A percentile compares a stretch with the other conserved stretches of the same genome.
Evolutionary conservation across 495 filamentous ascomycete genomes (phyloP).

Genomic region (Trichocladium antarcticum): DNA sequence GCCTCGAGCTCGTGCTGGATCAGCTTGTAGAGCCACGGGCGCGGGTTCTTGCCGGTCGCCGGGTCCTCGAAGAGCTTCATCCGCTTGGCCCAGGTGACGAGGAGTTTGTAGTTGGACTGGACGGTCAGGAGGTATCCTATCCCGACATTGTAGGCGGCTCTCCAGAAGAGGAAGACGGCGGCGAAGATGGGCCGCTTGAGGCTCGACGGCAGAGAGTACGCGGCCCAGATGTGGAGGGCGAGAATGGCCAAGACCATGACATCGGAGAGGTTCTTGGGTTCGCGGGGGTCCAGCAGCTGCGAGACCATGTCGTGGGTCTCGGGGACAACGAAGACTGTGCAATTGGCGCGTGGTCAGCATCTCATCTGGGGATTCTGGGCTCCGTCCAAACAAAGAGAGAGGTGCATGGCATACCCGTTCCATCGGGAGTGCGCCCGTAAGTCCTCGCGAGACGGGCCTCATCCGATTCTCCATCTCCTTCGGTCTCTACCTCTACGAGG

Average conservation of each 20-base stretch:
- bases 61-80: slow-evolving; percentile 79
- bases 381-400: no score
- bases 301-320: slow-evolving; percentile 99
- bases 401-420: slow-evolving; percentile 55
- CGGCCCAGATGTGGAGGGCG: slow-evolving; percentile 55
- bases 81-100: slow-evolving; percentile 81
- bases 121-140: slow-evolving; percentile 82
- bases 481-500: background rate
- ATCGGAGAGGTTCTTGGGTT: slow-evolving; percentile 92
- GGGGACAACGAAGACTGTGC: slow-evolving; percentile 83
- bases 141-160: slow-evolving; percentile 80
- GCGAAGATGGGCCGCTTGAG: slow-evolving; percentile 67
- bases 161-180: slow-evolving; percentile 80
- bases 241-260: slow-evolving; percentile 70
- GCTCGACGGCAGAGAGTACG: slow-evolving; percentile 57
- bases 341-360: background rate
- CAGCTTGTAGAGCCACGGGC: slow-evolving; percentile 67
- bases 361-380: background rate
- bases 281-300: slow-evolving; percentile 84
- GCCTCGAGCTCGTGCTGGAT: slow-evolving; percentile 83
- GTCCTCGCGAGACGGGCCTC: slow-evolving; percentile 49
- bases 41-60: slow-evolving; percentile 63
- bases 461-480: background rate
- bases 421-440: slow-evolving; percentile 84
- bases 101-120: slow-evolving; percentile 77